Conservation (phyloP, 1,284 basidiomycete genomes). For the Leccinum solheimii region DNA sequence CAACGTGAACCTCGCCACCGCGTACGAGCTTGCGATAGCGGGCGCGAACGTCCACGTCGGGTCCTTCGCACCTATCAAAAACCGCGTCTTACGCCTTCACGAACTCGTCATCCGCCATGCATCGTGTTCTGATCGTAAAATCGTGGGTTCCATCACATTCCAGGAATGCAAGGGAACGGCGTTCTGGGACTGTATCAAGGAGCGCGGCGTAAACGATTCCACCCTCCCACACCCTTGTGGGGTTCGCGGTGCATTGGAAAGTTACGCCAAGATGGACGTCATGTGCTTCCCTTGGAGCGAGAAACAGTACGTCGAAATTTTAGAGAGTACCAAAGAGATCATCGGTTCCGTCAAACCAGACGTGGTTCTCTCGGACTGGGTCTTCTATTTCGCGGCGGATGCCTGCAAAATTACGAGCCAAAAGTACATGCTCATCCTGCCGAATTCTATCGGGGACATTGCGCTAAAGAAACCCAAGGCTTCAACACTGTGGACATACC, state of each 20-base stretch:
- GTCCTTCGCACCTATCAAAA: too few species aligned
- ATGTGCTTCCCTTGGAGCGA: neutral
- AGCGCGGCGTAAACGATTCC: neutral
- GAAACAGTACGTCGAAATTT: conserved; percentile 2
- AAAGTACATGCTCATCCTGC: conserved; percentile 5
- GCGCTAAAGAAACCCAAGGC: neutral
- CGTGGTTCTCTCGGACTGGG: neutral
- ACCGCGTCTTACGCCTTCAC: conserved; percentile 1
- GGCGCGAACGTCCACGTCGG: conserved; percentile 5
- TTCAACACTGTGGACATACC: conserved; percentile 11
- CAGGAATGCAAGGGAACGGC: conserved; percentile 4
- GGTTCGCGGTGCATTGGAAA: conserved; percentile 1
- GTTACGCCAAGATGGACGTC: neutral
- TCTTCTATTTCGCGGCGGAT: conserved; percentile 5
- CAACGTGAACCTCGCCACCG: conserved; percentile 14
- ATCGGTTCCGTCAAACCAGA: conserved; percentile 8
- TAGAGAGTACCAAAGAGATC: neutral
- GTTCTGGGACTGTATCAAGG: neutral
- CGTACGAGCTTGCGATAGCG: conserved; percentile 13
- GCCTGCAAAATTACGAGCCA: conserved; percentile 12
- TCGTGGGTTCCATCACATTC: conserved; percentile 2
- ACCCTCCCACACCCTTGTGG: neutral
- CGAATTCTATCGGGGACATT: neutral
- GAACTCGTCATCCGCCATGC: conserved; percentile 10
- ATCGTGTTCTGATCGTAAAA: neutral